Conservation (phyloP, 2,329 filamentous ascomycete species). For the Lasiodiplodia theobromae region DNA sequence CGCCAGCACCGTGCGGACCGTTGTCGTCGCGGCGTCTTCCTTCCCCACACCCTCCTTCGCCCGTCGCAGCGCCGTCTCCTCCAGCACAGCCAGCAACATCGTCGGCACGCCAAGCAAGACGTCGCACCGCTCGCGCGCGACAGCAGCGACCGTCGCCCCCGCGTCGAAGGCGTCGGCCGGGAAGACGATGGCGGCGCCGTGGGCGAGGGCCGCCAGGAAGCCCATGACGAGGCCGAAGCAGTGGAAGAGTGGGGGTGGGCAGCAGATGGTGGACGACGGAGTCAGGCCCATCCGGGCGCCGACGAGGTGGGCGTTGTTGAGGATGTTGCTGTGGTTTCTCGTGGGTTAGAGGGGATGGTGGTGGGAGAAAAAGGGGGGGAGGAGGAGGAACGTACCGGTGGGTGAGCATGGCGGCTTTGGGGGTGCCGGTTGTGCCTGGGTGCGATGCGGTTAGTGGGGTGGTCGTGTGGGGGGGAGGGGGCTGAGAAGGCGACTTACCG, state of each 20-base stretch:
- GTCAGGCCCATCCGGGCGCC: conserved; percentile 84
- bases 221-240: conserved; percentile 92
- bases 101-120: conserved; percentile 88
- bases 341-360: too few species aligned
- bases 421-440: conserved; percentile 49
- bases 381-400: too few species aligned
- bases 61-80: too few species aligned
- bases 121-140: conserved; percentile 68
- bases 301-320: conserved; percentile 91
- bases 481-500: conserved; percentile 73
- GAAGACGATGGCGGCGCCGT: conserved; percentile 82
- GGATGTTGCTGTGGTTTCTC: conserved; percentile 74
- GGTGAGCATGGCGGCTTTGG: conserved; percentile 84
- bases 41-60: too few species aligned
- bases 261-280: conserved; percentile 71
- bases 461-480: background rate
- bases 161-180: conserved; percentile 88
- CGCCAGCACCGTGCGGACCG: conserved; percentile 84
- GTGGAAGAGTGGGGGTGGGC: conserved; percentile 65
- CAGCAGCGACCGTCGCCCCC: conserved; percentile 68
- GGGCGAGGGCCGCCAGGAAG: conserved; percentile 94
- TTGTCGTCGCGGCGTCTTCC: conserved; percentile 16
- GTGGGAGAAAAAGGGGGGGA: too few species aligned
- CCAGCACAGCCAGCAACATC: conserved; percentile 89
- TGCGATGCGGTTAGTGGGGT: background rate